Base-by-base conservation (phyloP, 1,284 basidiomycete species). In the Cryptococcus hybrid region DNA sequence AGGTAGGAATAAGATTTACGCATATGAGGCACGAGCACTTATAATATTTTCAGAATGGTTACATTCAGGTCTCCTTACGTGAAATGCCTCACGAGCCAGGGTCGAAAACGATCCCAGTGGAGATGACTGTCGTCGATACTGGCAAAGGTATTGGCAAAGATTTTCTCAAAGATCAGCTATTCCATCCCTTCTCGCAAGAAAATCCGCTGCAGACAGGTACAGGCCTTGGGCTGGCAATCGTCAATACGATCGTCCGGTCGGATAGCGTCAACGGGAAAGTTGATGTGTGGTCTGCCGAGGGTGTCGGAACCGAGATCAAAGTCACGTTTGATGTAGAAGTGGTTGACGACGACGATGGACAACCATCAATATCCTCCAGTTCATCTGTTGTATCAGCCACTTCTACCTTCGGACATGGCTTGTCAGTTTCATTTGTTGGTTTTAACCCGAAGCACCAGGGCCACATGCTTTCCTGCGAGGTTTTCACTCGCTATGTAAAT, bases 141-240 rank as follows among this genome's bases (percentile, higher is more conserved):
- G 94, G 93, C 51, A 94, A 94, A 81, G 91, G 91, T 15, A 93
- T 93, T 57, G 90, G 88, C 71, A 88, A 89, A 66, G 86, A 87
- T 59, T 94, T 94, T 75, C 77, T 92, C 57, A 90, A 90, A 85
- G 92, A 96, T 65, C 92, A 96, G 78, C 82, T 98, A 2, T 98
- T 97, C 80, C 93, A 96, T 68, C 94, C 94, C 0, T 98, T 98
- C 78, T 92, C 93, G 0, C 94, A 97, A 57, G 81, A 82, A 60
- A 77, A 79, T 56, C 77, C 77, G 0, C 61, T 79, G 7, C 92
- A 95, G 69, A 88, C 92, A 1, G 94, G 94, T 1, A 98, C 94
- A 0, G 94, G 94, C 13, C 84, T 98, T 2, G 94, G 94, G n/a
- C 85, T 97, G 24, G 93, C 94, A 24, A 98, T 98, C 65, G 94